Evolutionary conservation across 2,329 filamentous ascomycete species (phyloP).

Genomic region (Penicillium sp.): DNA sequence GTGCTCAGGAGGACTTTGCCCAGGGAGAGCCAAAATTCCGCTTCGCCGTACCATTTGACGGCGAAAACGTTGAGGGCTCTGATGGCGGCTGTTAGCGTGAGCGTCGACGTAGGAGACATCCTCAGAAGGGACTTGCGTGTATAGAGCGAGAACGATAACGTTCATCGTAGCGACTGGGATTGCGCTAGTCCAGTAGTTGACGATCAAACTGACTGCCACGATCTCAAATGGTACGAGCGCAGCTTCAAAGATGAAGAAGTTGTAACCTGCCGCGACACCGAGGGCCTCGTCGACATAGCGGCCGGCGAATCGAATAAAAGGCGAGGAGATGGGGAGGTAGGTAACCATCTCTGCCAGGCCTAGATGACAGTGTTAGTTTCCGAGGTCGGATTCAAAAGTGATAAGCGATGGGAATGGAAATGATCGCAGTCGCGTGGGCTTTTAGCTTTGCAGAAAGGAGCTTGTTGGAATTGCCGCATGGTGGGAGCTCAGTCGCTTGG

Average conservation of each 20-base stretch:
- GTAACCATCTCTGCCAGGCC: conserved; percentile 55
- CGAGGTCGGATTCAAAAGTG: conserved; percentile 1
- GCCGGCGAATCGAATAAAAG: conserved; percentile 51
- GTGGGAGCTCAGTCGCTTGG: not conserved
- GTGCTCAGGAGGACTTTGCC: conserved; percentile 73
- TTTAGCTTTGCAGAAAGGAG: not conserved
- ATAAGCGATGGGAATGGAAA: not conserved
- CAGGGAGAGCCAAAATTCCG: conserved; percentile 73
- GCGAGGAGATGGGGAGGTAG: conserved; percentile 50
- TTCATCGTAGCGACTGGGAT: conserved; percentile 52
- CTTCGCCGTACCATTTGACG: conserved; percentile 74
- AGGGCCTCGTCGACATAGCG: conserved; percentile 54
- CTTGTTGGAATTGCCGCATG: not conserved
- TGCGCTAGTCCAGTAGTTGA: conserved; percentile 53
- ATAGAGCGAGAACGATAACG: conserved; percentile 48
- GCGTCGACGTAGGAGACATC: not conserved
- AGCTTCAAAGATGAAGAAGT: conserved; percentile 56
- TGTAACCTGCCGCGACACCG: conserved; percentile 51
- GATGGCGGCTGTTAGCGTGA: not conserved
- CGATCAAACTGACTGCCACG: conserved; percentile 53
- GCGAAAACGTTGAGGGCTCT: conserved; percentile 67
- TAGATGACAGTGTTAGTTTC: conserved; percentile 26
- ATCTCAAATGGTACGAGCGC: conserved; percentile 56
- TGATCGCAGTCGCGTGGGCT: not conserved
- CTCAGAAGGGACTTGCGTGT: conserved; percentile 32